These are phyloP conservation scores for Datura wrightii DNA, from an alignment of 257 asterid species.

Conservation along the genomic window DNA sequence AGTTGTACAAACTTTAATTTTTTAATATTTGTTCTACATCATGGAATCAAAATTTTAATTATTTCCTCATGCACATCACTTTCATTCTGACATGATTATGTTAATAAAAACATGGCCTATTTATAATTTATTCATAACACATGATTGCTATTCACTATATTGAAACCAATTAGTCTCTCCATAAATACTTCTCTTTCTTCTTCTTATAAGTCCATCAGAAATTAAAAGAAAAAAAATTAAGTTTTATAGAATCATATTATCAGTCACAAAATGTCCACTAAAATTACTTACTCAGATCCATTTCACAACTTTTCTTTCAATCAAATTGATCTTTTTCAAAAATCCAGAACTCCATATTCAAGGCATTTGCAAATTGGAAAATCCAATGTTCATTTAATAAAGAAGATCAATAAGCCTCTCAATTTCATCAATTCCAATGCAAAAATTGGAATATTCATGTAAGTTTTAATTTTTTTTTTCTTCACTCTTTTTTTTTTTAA, in stretches of 20 bases:
- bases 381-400: slow-evolving; percentile 15
- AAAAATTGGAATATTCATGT: slow-evolving; percentile 39
- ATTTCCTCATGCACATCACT: not conserved
- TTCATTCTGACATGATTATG: not conserved
- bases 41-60: not conserved
- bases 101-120: not conserved
- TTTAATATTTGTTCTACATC: not conserved
- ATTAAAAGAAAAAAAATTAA: too few relatives aligned
- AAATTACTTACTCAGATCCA: slow-evolving; percentile 37
- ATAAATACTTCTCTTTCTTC: too few relatives aligned
- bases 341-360: slow-evolving; percentile 2
- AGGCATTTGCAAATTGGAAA: not conserved
- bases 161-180: too few relatives aligned
- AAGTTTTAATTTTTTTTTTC: not conserved
- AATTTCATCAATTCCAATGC: slow-evolving; percentile 32
- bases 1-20: not conserved
- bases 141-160: too few relatives aligned
- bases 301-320: slow-evolving; percentile 32
- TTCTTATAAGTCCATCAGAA: too few relatives aligned
- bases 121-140: not conserved
- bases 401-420: slow-evolving; percentile 30
- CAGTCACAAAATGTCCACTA: too few relatives aligned
- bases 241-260: too few relatives aligned
- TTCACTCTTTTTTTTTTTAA: not conserved
- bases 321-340: not conserved